Evolutionary conservation across 2,329 filamentous ascomycete genomes (phyloP).

Genomic region (Venturiaceae sp.): DNA sequence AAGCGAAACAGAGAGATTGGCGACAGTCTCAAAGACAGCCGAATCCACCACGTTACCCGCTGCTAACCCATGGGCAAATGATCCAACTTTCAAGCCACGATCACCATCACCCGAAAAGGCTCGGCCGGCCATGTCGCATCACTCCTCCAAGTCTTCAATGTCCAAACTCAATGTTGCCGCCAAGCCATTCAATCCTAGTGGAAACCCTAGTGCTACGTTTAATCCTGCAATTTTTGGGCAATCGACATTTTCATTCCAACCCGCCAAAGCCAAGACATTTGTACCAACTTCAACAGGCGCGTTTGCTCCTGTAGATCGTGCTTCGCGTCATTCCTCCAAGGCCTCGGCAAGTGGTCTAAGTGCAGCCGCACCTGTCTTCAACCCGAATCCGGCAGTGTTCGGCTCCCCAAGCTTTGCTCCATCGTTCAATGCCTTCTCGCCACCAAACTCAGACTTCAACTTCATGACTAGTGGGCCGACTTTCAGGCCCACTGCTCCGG

Average conservation of each 20-base stretch:
- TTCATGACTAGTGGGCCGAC: conserved; percentile 19
- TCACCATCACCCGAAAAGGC: background rate
- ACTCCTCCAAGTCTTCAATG: conserved; percentile 58
- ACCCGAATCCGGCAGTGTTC: conserved; percentile 34
- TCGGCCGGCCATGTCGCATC: conserved; percentile 18
- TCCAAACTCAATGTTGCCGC: conserved; percentile 84
- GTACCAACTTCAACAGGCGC: conserved; percentile 1
- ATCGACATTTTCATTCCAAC: conserved; percentile 30
- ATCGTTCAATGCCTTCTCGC: background rate
- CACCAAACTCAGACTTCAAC: conserved; percentile 20
- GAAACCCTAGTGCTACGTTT: conserved; percentile 43
- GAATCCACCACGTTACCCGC: background rate
- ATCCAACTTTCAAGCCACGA: conserved; percentile 7
- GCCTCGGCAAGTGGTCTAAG: conserved; percentile 57
- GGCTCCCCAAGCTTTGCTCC: conserved; percentile 2
- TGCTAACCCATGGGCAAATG: conserved; percentile 7
- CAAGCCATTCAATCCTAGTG: conserved; percentile 62
- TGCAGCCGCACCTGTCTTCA: conserved; percentile 68
- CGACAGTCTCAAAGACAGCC: background rate
- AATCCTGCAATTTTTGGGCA: conserved; percentile 35
- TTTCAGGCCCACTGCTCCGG: conserved; percentile 17
- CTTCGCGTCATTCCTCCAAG: conserved; percentile 24
- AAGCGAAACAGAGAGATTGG: background rate
- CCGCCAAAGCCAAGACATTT: conserved; percentile 15
- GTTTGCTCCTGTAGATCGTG: conserved; percentile 41